Conservation (phyloP, 345 rosid genomes). For the Angophora floribunda region DNA sequence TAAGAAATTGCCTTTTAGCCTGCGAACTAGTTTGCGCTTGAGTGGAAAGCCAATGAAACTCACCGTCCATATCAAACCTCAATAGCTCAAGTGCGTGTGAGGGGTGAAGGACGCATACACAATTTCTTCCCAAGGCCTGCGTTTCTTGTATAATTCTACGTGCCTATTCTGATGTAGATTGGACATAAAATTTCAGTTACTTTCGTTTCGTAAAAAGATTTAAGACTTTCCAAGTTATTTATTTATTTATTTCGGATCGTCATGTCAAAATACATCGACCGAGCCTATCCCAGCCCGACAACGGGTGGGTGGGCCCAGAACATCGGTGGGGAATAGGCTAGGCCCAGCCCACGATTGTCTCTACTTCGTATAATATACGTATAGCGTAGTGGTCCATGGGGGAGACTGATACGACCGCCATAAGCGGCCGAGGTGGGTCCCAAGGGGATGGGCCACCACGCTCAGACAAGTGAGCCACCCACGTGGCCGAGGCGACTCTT, state of each 20-base stretch:
- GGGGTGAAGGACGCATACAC: background rate
- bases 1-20: background rate
- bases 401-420: background rate
- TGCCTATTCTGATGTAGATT: background rate
- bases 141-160: background rate
- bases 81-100: background rate
- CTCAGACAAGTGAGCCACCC: background rate
- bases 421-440: background rate
- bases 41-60: background rate
- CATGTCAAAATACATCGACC: background rate
- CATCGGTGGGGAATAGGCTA: background rate
- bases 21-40: background rate
- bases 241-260: background rate
- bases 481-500: constrained; percentile 5
- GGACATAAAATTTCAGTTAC: background rate
- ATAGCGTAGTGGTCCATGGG: background rate
- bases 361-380: background rate
- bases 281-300: background rate
- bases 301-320: background rate
- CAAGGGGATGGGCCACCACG: background rate
- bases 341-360: background rate
- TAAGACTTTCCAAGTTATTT: background rate
- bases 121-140: background rate
- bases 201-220: background rate
- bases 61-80: background rate